Evolutionary conservation across 208 protist species (phyloP), one percentile per base, ranked within the genome.

Genomic region (Naegleria gruberi): DNA sequence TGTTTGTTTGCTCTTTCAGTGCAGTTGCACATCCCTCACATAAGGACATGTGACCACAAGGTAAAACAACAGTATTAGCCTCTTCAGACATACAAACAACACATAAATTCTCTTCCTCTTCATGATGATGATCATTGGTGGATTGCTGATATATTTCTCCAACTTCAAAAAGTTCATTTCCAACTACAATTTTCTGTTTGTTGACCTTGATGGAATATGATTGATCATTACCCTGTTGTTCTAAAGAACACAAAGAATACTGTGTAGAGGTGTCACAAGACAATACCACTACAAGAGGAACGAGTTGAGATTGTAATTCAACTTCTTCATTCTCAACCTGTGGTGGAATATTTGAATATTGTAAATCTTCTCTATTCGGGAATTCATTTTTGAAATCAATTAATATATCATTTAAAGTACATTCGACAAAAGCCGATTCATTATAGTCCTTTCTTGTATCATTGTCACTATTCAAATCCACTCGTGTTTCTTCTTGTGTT

Each of bases 21-120:
- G 96, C 92, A 93, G 97, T 95, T n/a, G 96, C 96, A 91, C 97
- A 98, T 51, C 94, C 93, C 91, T 96, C 95, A 92, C 97, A 98
- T 91, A 98, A 95, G 90, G 96, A 98, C 96, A 98, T 96, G 91
- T 98, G 96, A 26, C 97, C 94, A 91, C 97, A 98, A 65, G 97
- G 97, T 94, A 98, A 97, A 40, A 98, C 96, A 0, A 94, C 94
- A 4, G 96, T 98, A 90, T 98, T 95, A 90, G 96, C 95, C 43
- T 92, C 88, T 90, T 97, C 96, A 41, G 95, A 96, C 65, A 98
- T 93, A 92, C 97, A 98, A 91, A 98, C 97, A 26, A 98, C 96
- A 82, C 97, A 98, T 46, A 89, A 74, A 94, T 90, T 97, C 94
- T 41, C 96, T 94, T 0, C 97, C 94, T 74, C 95, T 94, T 46